Percentiles rank a stretch among this genome's conserved stretches.
These are phyloP conservation scores for Sporodiniella umbellata DNA, from an alignment of 371 early-diverging fungal genomes.

Conservation along the genomic window DNA sequence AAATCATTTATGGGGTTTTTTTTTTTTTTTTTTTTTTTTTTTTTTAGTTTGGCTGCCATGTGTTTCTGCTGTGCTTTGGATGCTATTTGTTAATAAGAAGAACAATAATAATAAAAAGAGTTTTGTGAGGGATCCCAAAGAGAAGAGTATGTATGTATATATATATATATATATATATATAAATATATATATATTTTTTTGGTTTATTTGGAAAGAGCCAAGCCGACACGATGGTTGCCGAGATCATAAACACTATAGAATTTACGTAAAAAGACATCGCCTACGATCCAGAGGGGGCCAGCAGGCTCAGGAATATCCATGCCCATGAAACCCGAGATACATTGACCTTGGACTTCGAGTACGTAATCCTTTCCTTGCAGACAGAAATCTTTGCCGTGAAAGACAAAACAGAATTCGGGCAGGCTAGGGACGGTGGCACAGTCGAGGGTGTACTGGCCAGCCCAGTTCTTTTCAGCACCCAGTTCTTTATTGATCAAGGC, in stretches of 20 bases:
- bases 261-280: constrained; percentile 91
- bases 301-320: constrained; percentile 77
- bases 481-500: constrained; percentile 82
- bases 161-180: background rate
- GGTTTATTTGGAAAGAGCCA: constrained; percentile 41
- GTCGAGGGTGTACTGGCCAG: constrained; percentile 86
- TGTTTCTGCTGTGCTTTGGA: constrained; percentile 47
- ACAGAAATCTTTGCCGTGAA: constrained; percentile 69
- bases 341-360: constrained; percentile 76
- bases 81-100: constrained; percentile 17
- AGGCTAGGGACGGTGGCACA: constrained; percentile 63
- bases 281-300: constrained; percentile 63
- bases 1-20: no score
- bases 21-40: background rate
- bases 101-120: background rate
- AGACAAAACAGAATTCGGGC: constrained; percentile 77
- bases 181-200: background rate
- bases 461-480: constrained; percentile 90
- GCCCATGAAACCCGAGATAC: constrained; percentile 93
- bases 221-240: constrained; percentile 85
- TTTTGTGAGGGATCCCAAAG: no score
- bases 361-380: constrained; percentile 68
- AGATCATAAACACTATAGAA: constrained; percentile 90
- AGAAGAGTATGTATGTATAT: background rate
- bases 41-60: constrained; percentile 35